A percentile compares a stretch with the other conserved stretches of the same genome.
Evolutionary conservation across 768 basidiomycete species (phyloP).

Genomic region (Kwoniella shandongensis): DNA sequence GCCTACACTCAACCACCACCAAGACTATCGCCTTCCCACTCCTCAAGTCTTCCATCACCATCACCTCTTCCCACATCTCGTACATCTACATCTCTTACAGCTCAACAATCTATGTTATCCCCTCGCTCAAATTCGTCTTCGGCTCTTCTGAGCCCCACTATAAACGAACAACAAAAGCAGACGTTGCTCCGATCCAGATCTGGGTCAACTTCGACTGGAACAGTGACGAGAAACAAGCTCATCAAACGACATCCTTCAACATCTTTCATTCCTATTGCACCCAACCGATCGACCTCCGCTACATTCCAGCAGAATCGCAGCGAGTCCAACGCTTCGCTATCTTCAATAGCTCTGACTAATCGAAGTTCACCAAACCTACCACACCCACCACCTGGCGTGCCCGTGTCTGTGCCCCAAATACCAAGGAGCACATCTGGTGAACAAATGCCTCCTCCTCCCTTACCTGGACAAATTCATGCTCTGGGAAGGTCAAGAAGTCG

Average conservation of each 20-base stretch:
- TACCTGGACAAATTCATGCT: constrained; percentile 14
- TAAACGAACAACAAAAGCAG: neutral
- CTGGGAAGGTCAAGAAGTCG: constrained; percentile 21
- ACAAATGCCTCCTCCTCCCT: constrained; percentile 44
- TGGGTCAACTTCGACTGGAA: constrained; percentile 12
- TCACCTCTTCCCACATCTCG: constrained; percentile 14
- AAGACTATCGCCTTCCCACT: constrained; percentile 9
- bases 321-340: constrained; percentile 10
- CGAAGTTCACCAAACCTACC: constrained; percentile 25
- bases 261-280: constrained; percentile 26
- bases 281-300: constrained; percentile 8
- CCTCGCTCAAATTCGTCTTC: constrained; percentile 12
- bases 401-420: constrained; percentile 6
- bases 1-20: constrained; percentile 1
- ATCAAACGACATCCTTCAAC: constrained; percentile 39
- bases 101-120: constrained; percentile 12
- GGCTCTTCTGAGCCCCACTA: neutral
- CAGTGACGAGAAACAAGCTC: constrained; percentile 22
- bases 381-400: neutral
- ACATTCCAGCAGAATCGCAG: neutral
- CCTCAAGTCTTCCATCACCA: neutral
- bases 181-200: constrained; percentile 14
- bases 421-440: constrained; percentile 38
- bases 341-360: constrained; percentile 10
- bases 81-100: neutral